phyloP scores from a whole-genome alignment of 163 green algal species.

The Volvox carteri region DNA sequence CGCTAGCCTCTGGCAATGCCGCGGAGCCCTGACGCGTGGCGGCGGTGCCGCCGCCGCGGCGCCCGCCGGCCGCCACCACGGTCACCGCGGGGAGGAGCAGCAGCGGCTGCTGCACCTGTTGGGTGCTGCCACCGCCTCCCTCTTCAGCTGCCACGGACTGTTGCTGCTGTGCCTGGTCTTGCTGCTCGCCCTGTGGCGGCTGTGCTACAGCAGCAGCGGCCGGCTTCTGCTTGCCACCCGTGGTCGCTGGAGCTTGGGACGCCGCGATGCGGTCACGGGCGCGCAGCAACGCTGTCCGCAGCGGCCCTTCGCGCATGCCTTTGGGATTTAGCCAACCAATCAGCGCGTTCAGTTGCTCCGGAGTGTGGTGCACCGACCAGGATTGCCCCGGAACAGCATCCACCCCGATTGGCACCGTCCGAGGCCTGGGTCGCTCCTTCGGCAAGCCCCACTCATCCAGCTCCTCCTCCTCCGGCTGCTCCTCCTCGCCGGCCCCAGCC shows the following conservation, averaged over 20 bases:
- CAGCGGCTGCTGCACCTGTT: neutral
- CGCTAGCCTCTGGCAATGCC: neutral
- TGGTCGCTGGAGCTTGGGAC: neutral
- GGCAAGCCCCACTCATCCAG: slow-evolving; percentile 40
- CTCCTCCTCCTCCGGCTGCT: neutral
- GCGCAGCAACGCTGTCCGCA: slow-evolving; percentile 35
- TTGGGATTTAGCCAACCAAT: slow-evolving; percentile 50
- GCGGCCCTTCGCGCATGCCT: slow-evolving; percentile 50
- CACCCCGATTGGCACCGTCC: neutral
- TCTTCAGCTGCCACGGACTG: neutral
- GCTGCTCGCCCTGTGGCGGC: neutral
- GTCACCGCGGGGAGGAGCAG: slow-evolving; percentile 13
- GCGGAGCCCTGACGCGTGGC: slow-evolving; percentile 14
- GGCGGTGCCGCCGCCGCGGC: slow-evolving; percentile 5
- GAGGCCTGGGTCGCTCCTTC: slow-evolving; percentile 5
- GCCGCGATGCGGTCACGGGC: slow-evolving; percentile 32
- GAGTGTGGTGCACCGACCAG: slow-evolving; percentile 18
- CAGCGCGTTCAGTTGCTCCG: slow-evolving; percentile 39
- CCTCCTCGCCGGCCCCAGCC: neutral
- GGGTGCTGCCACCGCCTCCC: neutral
- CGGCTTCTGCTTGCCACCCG: neutral
- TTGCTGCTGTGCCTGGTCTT: neutral
- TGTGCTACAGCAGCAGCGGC: neutral
- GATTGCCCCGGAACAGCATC: neutral
- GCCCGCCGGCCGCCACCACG: neutral